Percentiles rank a stretch among this genome's conserved stretches.
Evolutionary conservation across 176 grass and related monocot species (phyloP).

Genomic region (Cenchrus fungigraminus): DNA sequence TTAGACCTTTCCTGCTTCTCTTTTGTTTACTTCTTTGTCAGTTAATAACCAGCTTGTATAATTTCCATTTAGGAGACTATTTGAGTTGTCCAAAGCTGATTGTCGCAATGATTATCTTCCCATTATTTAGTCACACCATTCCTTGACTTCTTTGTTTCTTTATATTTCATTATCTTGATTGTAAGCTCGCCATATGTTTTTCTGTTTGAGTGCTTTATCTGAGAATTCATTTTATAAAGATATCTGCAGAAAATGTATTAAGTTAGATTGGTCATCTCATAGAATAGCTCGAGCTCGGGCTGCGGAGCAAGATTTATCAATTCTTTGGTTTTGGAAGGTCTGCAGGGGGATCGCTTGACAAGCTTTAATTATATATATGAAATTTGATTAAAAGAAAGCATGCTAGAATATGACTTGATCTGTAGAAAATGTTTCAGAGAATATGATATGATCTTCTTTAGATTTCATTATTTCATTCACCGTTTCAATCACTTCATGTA

Average conservation of each 20-base stretch:
- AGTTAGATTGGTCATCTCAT: conserved; percentile 20
- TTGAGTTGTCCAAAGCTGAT: not conserved
- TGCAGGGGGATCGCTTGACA: not conserved
- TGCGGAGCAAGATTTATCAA: not conserved
- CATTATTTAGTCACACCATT: not conserved
- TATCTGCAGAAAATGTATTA: conserved; percentile 3
- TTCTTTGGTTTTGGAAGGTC: conserved; percentile 14
- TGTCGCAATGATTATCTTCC: not conserved
- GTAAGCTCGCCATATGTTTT: not conserved
- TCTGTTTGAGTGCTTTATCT: not conserved
- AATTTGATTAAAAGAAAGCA: conserved; percentile 17
- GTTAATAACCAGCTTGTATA: not conserved
- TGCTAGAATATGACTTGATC: not conserved
- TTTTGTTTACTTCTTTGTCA: not conserved
- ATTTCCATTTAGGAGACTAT: conserved; percentile 11
- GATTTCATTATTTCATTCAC: conserved; percentile 23
- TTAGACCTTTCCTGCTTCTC: not conserved
- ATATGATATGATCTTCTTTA: conserved; percentile 6
- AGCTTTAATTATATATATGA: conserved; percentile 5
- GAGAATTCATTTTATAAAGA: conserved; percentile 3
- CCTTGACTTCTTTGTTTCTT: not conserved
- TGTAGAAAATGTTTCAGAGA: conserved; percentile 2
- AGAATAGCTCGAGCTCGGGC: conserved; percentile 6
- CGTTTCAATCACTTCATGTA: conserved; percentile 31
- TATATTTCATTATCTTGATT: conserved; percentile 3